Conservation (phyloP, 139 green algal genomes). For the Haematococcus lacustris region DNA sequence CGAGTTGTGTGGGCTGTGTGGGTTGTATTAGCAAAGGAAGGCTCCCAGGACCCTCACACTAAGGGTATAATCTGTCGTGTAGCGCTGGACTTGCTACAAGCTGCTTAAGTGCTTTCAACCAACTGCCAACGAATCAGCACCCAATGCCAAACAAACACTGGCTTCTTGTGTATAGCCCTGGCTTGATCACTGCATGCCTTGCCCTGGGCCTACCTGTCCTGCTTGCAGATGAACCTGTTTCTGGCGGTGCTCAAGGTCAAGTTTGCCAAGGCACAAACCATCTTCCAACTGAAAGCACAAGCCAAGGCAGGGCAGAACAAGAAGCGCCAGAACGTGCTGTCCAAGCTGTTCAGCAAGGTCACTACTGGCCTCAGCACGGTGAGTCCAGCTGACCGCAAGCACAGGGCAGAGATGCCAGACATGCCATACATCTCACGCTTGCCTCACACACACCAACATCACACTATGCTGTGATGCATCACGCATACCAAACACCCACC, state of each 20-base stretch:
- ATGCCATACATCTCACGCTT: too few relatives aligned
- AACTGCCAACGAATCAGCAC: too few relatives aligned
- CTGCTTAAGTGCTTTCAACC: neutral
- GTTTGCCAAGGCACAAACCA: slow-evolving; percentile 59
- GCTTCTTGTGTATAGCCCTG: neutral
- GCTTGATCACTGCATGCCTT: neutral
- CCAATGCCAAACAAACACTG: neutral
- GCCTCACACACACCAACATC: too few relatives aligned
- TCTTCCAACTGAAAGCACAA: slow-evolving; percentile 38
- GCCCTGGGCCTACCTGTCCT: neutral
- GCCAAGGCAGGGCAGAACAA: slow-evolving; percentile 1
- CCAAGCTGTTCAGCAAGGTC: neutral
- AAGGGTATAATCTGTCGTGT: too few relatives aligned
- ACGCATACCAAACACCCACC: too few relatives aligned
- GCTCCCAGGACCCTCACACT: too few relatives aligned
- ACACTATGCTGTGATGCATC: too few relatives aligned
- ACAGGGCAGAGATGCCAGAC: too few relatives aligned
- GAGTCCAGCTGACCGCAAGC: too few relatives aligned
- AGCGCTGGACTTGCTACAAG: too few relatives aligned
- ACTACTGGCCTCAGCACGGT: neutral
- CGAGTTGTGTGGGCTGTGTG: too few relatives aligned
- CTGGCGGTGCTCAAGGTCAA: slow-evolving; percentile 78
- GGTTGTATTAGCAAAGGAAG: too few relatives aligned
- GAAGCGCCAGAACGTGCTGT: slow-evolving; percentile 6
- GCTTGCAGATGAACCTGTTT: slow-evolving; percentile 67